These are phyloP conservation scores for Penicillium egyptiacum DNA, from an alignment of 495 filamentous ascomycete genomes.

Conservation along the genomic window DNA sequence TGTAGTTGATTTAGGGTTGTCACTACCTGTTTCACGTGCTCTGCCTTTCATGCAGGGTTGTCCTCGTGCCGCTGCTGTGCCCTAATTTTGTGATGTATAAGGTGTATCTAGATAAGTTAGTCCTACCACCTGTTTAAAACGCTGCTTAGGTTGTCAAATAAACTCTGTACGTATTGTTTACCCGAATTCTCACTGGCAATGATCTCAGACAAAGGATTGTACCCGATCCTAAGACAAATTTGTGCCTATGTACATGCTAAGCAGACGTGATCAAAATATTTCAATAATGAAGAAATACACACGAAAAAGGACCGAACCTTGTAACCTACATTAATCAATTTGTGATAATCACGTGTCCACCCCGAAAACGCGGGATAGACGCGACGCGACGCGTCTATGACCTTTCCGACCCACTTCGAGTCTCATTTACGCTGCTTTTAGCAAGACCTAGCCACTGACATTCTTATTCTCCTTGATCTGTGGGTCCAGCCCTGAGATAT, in stretches of 20 bases:
- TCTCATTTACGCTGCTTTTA: neutral
- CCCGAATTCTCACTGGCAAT: neutral
- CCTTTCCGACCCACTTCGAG: neutral
- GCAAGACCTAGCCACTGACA: neutral
- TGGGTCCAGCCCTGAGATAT: neutral
- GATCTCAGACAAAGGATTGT: neutral
- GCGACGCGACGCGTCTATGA: neutral
- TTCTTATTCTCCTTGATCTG: neutral
- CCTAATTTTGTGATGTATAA: neutral
- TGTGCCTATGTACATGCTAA: too few relatives aligned
- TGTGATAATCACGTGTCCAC: neutral
- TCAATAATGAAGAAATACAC: neutral
- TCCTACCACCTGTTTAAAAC: neutral
- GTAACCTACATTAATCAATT: neutral
- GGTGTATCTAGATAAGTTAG: neutral
- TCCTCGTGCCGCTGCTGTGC: neutral
- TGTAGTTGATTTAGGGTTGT: constrained; percentile 3
- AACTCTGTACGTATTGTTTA: neutral
- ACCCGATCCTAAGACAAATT: neutral
- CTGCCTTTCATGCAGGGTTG: neutral
- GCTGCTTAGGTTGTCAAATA: neutral
- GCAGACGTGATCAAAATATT: neutral
- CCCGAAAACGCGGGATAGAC: neutral
- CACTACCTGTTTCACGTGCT: neutral
- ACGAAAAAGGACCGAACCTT: neutral